Evolutionary conservation across 75 land plant species (phyloP), one percentile per base, ranked within the genome.

Genomic region (Isoetes taiwanensis): DNA sequence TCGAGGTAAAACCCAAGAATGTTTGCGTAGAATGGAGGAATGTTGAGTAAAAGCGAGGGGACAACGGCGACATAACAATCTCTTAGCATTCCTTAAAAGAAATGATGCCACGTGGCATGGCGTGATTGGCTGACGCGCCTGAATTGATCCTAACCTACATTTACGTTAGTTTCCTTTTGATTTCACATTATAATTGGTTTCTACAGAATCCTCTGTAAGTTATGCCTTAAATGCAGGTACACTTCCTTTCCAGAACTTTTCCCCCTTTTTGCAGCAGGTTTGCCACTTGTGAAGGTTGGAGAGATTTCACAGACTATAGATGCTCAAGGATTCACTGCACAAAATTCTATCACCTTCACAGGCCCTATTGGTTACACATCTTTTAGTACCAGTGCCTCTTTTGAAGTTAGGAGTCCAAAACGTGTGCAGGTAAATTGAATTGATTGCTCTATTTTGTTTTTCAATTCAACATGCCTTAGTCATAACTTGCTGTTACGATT

Each of bases 281-380:
- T 56, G 4, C 50, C 50, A n/a, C 62, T 89, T 48, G 81, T 79
- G 58, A 89, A 72, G 55, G 80, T 89, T 42, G 83, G 90, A 43
- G 91, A 89, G 67, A 82, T 89, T 28, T 85, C 96, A 25, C 96
- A 89, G 72, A 82, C 77, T 12, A 68, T 89, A 37, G 80, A 85
- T 71, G 69, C 91, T 0, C 65, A 66, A 43, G 77, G 64, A 26
- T 67, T 89, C 61, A 79, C 86, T 2, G 91, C 85, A 37, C 79
- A 89, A 54, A 89, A 89, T 56, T 82, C 83, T 25, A 80, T 89
- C 39, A 71, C 43, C 37, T 85, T 89, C 57, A 34, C 81, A 32
- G 96, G 95, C 0, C 96, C 96, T 6, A 64, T 89, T 56, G 80
- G 86, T 30, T 72, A 82, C 26, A 89, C 83, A 17, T 79, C 96